A percentile compares a stretch with the other conserved stretches of the same genome.
These are phyloP conservation scores for Aspergillus sp. DNA, from an alignment of 2,329 filamentous ascomycete genomes.

Conservation along the genomic window DNA sequence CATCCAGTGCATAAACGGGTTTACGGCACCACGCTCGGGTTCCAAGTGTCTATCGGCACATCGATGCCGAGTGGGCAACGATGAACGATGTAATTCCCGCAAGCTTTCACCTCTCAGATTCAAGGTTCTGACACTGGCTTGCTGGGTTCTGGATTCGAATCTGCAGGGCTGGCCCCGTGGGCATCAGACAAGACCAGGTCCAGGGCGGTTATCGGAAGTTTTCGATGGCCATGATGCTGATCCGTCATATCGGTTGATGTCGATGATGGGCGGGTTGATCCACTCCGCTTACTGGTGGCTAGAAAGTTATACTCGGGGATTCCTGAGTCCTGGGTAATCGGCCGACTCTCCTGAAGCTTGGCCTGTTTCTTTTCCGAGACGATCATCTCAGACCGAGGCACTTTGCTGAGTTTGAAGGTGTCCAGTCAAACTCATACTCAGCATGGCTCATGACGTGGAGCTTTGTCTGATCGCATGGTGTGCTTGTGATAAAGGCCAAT, in stretches of 20 bases:
- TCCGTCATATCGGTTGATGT: background rate
- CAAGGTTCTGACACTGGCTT: background rate
- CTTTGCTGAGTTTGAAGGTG: background rate
- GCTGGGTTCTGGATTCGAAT: background rate
- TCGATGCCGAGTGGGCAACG: conserved; percentile 19
- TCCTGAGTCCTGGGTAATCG: too few relatives aligned
- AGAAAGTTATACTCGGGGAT: background rate
- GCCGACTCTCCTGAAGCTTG: background rate
- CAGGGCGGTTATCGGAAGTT: background rate
- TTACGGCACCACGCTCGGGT: conserved; percentile 17
- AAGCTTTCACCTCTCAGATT: conserved; percentile 1
- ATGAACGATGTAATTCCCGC: background rate
- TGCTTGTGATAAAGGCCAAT: background rate
- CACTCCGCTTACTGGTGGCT: background rate
- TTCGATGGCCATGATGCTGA: background rate
- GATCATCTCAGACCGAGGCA: background rate
- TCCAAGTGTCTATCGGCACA: conserved; percentile 21
- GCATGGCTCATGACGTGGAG: conserved; percentile 1
- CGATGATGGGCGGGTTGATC: background rate
- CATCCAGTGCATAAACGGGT: conserved; percentile 16
- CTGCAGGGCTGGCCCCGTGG: conserved; percentile 10
- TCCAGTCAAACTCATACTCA: background rate
- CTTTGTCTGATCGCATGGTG: background rate
- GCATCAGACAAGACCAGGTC: background rate
- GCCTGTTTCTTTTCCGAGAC: background rate